Conservation (phyloP, 177 flowering plant genomes). For the Telopea speciosissima region DNA sequence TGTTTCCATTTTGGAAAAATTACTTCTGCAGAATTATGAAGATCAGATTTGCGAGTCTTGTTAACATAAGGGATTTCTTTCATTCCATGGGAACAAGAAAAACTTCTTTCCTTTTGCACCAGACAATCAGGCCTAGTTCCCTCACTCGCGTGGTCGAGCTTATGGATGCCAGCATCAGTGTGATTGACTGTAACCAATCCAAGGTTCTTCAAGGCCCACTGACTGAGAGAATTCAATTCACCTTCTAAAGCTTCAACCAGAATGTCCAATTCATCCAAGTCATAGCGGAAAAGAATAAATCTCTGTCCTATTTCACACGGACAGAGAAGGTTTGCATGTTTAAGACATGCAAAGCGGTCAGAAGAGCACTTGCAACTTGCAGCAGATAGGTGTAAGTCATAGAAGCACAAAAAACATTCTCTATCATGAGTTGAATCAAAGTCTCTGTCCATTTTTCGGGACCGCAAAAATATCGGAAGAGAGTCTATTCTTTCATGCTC, state of each 20-base stretch:
- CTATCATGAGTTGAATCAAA: conserved; percentile 81
- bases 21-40: conserved; percentile 21
- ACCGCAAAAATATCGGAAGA: conserved; percentile 42
- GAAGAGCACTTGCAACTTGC: conserved; percentile 82
- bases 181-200: conserved; percentile 40
- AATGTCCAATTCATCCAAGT: conserved; percentile 55
- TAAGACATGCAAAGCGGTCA: conserved; percentile 74
- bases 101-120: conserved; percentile 11
- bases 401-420: conserved; percentile 76
- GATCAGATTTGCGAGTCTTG: conserved; percentile 17
- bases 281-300: conserved; percentile 74
- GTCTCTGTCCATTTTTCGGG: conserved; percentile 67
- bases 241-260: conserved; percentile 91
- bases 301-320: conserved; percentile 44
- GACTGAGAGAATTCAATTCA: conserved; percentile 72
- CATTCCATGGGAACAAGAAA: conserved; percentile 12
- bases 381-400: conserved; percentile 93
- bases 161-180: conserved; percentile 4
- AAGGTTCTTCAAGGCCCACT: conserved; percentile 83
- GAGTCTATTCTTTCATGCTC: conserved; percentile 59
- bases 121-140: background rate
- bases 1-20: conserved; percentile 21
- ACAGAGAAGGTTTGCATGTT: conserved; percentile 84
- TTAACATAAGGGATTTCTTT: conserved; percentile 15
- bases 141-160: conserved; percentile 14